phyloP scores from a whole-genome alignment of 202 grass and related monocot genomes.

The Saccharum hybrid region DNA sequence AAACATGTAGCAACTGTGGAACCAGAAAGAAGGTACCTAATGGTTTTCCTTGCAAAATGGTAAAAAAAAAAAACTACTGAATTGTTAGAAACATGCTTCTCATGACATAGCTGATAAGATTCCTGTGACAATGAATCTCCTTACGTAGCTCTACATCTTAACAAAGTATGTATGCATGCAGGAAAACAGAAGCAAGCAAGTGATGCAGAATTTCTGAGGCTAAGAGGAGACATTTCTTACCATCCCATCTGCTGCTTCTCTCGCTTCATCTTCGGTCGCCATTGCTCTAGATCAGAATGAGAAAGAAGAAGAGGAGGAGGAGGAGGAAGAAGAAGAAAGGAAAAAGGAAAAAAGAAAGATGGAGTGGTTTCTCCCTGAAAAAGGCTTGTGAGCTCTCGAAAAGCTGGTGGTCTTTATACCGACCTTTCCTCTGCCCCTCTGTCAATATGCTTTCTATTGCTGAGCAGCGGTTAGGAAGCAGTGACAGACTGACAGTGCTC shows the following conservation, averaged over 20 bases:
- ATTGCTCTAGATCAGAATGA: slow-evolving; percentile 58
- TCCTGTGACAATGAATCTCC: slow-evolving; percentile 15
- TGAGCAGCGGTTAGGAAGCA: slow-evolving; percentile 46
- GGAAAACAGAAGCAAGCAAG: slow-evolving; percentile 43
- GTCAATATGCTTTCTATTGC: slow-evolving; percentile 56
- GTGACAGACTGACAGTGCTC: slow-evolving; percentile 54
- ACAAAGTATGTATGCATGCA: slow-evolving; percentile 44
- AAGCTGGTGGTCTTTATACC: slow-evolving; percentile 64
- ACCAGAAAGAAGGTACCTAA: background rate
- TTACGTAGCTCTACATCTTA: slow-evolving; percentile 4
- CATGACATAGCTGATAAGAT: slow-evolving; percentile 23
- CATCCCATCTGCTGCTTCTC: slow-evolving; percentile 49
- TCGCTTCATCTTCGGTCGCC: slow-evolving; percentile 46
- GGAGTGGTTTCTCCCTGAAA: slow-evolving; percentile 41
- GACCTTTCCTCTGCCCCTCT: slow-evolving; percentile 49
- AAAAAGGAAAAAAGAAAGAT: slow-evolving; percentile 26
- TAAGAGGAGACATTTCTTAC: slow-evolving; percentile 42
- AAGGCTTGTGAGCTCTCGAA: slow-evolving; percentile 47
- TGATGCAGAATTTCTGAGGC: slow-evolving; percentile 33
- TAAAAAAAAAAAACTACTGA: background rate
- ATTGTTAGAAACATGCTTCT: slow-evolving; percentile 1
- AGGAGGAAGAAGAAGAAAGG: background rate
- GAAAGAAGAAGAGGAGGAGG: background rate
- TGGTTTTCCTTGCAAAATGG: slow-evolving; percentile 20
- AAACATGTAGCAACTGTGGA: background rate